Conservation (phyloP, 116 monocot species). For the Trichopus zeylanicus region DNA sequence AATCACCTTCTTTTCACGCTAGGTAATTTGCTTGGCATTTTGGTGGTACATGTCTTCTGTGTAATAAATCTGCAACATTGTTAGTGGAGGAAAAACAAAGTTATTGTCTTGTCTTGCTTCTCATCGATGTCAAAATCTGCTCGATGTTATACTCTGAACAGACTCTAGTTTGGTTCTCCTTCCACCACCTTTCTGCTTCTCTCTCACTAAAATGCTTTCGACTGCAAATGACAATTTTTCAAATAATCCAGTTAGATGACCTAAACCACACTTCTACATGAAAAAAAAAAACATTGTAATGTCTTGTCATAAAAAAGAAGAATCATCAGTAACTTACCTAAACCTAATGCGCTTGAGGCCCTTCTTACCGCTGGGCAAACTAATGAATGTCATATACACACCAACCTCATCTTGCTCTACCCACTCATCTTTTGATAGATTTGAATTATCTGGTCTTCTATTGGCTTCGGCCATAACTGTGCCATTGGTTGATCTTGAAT, state of each 20-base stretch:
- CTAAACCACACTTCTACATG: neutral
- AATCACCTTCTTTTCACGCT: no score
- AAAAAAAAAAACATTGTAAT: no score
- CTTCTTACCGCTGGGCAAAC: conserved; percentile 41
- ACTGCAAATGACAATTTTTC: conserved; percentile 35
- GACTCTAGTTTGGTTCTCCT: conserved; percentile 49
- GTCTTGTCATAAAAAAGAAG: neutral
- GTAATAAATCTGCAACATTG: no score
- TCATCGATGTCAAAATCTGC: conserved; percentile 9
- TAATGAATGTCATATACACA: conserved; percentile 59
- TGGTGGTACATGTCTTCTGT: no score
- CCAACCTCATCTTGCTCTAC: conserved; percentile 61
- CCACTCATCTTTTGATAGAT: conserved; percentile 31
- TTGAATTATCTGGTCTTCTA: neutral
- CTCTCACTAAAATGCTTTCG: conserved; percentile 62
- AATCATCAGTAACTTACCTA: conserved; percentile 29
- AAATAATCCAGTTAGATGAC: neutral
- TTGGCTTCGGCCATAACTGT: neutral
- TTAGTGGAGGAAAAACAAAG: no score
- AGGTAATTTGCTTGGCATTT: no score
- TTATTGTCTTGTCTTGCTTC: conserved; percentile 7
- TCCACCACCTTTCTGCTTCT: conserved; percentile 84
- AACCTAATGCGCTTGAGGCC: conserved; percentile 66
- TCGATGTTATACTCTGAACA: conserved; percentile 38
- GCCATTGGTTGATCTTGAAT: conserved; percentile 3